Conservation (phyloP, 169 alveolate genomes). For the Cryptosporidium ubiquitum region DNA sequence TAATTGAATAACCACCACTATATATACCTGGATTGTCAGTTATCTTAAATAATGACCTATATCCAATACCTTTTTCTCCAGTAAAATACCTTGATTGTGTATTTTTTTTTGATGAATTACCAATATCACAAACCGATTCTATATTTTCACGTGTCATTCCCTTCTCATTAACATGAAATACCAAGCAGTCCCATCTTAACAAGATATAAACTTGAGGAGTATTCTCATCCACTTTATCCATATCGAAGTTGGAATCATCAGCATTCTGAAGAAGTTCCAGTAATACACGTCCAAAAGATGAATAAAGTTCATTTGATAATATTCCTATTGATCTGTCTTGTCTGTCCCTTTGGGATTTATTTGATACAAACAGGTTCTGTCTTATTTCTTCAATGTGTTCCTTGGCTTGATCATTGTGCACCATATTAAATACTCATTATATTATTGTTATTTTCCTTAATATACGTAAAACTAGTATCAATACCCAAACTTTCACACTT, state of each 20-base stretch:
- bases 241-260: conserved; percentile 73
- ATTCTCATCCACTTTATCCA: background rate
- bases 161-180: conserved; percentile 76
- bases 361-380: conserved; percentile 32
- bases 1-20: conserved; percentile 59
- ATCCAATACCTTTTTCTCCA: conserved; percentile 72
- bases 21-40: conserved; percentile 58
- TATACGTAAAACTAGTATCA: background rate
- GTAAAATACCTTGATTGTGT: conserved; percentile 37
- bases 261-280: conserved; percentile 80
- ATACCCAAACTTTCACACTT: background rate
- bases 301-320: conserved; percentile 77
- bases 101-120: conserved; percentile 73
- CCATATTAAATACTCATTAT: background rate
- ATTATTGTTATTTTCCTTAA: background rate
- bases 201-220: conserved; percentile 73
- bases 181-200: conserved; percentile 74
- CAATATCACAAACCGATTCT: conserved; percentile 78
- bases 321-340: conserved; percentile 65
- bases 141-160: conserved; percentile 77
- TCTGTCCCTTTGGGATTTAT: conserved; percentile 47
- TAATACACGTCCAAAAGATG: conserved; percentile 74
- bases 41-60: conserved; percentile 45
- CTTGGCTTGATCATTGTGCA: conserved; percentile 18
- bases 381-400: conserved; percentile 36